A percentile compares a stretch with the other conserved stretches of the same genome.
These are phyloP conservation scores for Diaporthe vaccinii DNA, from an alignment of 2,329 filamentous ascomycete genomes.

Conservation along the genomic window DNA sequence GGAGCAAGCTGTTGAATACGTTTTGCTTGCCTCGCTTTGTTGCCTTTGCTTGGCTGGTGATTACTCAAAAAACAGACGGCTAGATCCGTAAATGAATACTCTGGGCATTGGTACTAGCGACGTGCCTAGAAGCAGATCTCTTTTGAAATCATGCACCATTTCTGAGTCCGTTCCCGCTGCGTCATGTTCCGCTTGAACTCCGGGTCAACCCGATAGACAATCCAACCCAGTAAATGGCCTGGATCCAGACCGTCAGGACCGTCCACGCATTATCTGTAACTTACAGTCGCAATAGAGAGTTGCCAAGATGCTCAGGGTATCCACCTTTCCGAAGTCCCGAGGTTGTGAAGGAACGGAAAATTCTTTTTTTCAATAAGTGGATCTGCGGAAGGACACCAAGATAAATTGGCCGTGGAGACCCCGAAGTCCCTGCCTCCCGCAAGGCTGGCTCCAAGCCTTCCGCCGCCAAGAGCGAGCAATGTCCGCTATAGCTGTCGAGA, in stretches of 20 bases:
- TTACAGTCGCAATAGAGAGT: constrained; percentile 1
- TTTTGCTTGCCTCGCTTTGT: background rate
- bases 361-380: constrained; percentile 24
- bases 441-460: constrained; percentile 20
- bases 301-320: constrained; percentile 13
- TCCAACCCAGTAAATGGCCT: background rate
- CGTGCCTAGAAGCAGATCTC: background rate
- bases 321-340: constrained; percentile 35
- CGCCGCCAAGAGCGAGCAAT: constrained; percentile 19
- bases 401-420: constrained; percentile 16
- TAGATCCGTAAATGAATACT: background rate
- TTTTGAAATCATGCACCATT: background rate
- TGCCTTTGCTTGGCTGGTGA: background rate
- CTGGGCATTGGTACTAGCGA: background rate
- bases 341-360: background rate
- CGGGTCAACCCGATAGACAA: background rate
- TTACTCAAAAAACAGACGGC: background rate
- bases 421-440: constrained; percentile 14
- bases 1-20: background rate
- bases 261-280: background rate
- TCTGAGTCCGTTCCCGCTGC: background rate
- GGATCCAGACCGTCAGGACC: background rate
- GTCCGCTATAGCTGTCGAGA: background rate
- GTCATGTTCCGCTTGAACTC: background rate
- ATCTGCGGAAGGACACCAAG: background rate